These are phyloP conservation scores for Ophiocordyceps camponoti-leonardi DNA, from an alignment of 2,329 filamentous ascomycete genomes.

Conservation along the genomic window DNA sequence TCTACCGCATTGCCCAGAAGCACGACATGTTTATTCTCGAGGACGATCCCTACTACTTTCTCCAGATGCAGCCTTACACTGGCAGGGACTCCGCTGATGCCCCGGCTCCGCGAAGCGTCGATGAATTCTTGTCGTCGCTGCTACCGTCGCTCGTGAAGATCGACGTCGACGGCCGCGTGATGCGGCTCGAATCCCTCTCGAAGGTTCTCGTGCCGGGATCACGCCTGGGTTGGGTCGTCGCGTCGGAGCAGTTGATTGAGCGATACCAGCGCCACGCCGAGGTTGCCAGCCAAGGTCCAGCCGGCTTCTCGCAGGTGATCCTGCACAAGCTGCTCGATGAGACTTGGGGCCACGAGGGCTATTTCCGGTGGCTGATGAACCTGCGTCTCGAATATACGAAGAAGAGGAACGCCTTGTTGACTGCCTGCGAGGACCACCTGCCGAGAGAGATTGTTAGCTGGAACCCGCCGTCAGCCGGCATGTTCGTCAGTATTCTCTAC, in stretches of 20 bases:
- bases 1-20: conserved; percentile 66
- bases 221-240: conserved; percentile 78
- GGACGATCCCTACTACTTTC: conserved; percentile 89
- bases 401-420: conserved; percentile 59
- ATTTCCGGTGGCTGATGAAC: conserved; percentile 75
- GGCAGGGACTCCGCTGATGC: conserved; percentile 30
- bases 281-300: conserved; percentile 68
- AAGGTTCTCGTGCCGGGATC: conserved; percentile 78
- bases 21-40: conserved; percentile 80
- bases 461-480: conserved; percentile 67
- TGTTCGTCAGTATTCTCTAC: conserved; percentile 54
- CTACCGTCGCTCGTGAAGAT: conserved; percentile 59
- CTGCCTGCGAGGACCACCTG: conserved; percentile 63
- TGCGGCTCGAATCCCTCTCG: conserved; percentile 85
- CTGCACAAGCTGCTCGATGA: conserved; percentile 85
- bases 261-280: conserved; percentile 71
- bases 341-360: conserved; percentile 83
- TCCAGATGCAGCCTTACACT: conserved; percentile 69
- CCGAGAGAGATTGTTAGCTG: conserved; percentile 62
- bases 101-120: conserved; percentile 40
- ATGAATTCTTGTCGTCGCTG: conserved; percentile 50
- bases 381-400: conserved; percentile 66
- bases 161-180: conserved; percentile 72
- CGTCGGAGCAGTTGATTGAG: conserved; percentile 68
- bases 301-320: conserved; percentile 67